Base-by-base conservation (phyloP, 2,329 filamentous ascomycete genomes). In the Decorospora gaudefroyi region DNA sequence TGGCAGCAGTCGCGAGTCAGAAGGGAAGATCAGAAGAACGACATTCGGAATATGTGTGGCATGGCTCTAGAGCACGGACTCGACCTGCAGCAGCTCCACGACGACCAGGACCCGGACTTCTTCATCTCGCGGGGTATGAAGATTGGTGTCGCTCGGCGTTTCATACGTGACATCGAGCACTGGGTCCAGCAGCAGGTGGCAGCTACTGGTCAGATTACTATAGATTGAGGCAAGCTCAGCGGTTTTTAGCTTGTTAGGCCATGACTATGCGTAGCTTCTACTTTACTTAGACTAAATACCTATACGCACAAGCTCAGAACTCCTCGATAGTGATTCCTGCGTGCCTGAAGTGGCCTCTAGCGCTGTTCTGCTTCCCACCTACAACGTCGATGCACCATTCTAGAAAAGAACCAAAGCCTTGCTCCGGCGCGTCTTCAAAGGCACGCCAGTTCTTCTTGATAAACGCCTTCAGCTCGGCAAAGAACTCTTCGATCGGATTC, bases 401-500 rank as follows among this genome's bases (percentile, higher is more conserved):
- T 46, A 65, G 44, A 35, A 62, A 64, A 12, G 8, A 12, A 43
- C 49, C 35, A 46, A 67, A 67, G 16, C 34, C 49, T 45, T 57
- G 43, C 13, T 47, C 32, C 8, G 50, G 52, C 28, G 51, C 41
- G 25, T 46, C 34, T 32, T 46, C 29, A 21, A 8, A 33, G 17
- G 8, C 13, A 19, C 60, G 35, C 46, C 55, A 56, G 44, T 18
- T 42, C 12, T 34, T 35, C 30, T 62, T 65, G 26, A 72, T 65
- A 34, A 61, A 69, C 16, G 50, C 51, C 41, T 72, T 72, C 6
- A 72, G 50, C 46, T 68, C 63, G 6, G 59, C 42, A 55, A 72
- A 72, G 41, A 67, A 65, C 53, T 71, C 64, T 50, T 71, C 59
- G 47, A 72, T 69, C 17, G 59, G 66, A 48, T 72, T 72, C 4